Evolutionary conservation across 192 early-diverging fungal species (phyloP), one percentile per base, ranked within the genome.

Genomic region (Coemansia sp.): DNA sequence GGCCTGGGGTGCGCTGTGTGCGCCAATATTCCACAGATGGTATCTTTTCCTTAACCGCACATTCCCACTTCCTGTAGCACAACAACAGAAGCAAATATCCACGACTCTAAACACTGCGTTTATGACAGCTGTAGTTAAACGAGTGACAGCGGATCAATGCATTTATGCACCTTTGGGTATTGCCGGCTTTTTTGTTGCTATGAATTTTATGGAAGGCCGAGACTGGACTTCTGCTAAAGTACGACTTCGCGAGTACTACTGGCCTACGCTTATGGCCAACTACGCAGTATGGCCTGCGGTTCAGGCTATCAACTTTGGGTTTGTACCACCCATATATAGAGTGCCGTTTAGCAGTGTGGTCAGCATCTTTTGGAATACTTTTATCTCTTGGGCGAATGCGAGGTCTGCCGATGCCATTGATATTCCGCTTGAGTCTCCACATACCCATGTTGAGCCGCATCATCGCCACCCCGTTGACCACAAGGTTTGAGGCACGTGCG

Each of bases 201-300:
- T 92, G 76, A 86, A 86, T 19, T 60, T 82, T 16, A 71, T 85
- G 49, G 90, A 90, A 60, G 86, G 85, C 0, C 57, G 69, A 2
- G 58, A 72, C 38, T 52, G 80, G 50, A 56, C 75, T 27, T 82
- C 76, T 1, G 83, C 88, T n/a, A 80, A 85, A 62, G 61, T 78
- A 1, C 86, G 89, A 52, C 72, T 92, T 66, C 66, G 68, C 44
- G 65, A 85, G 71, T 72, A 83, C 22, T 92, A 84, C 67, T 10
- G 76, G 54, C 73, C 87, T 0, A 85, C 89, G 0, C 67, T 92
- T 47, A 73, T 70, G 21, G 85, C 88, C 0, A 92, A 92, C 50
- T 92, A 92, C 62, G 79, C 78, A 9, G 74, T 90, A 7, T 92
- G 90, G 90, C 90, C 90, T 19, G 64, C 81, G 3, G 90, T 89